Base-by-base conservation (phyloP, 306 rosid genomes). In the Betula pendula region DNA sequence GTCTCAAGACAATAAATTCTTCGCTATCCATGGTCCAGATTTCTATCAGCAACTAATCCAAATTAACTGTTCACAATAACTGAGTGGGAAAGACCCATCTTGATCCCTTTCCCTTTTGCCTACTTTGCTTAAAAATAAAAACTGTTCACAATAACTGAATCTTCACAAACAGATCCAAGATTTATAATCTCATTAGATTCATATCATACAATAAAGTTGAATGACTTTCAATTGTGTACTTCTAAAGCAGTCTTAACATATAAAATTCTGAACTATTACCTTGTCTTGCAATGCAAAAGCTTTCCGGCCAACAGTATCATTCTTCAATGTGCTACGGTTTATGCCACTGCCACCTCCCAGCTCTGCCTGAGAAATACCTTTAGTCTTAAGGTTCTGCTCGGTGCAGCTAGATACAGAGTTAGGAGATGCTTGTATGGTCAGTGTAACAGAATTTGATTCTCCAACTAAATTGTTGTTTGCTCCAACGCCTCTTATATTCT, bases 231-330 rank as follows among this genome's bases (percentile, higher is more conserved):
- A 19, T 53, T 55, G 69, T 29, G 25, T 31, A 17, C 79, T 58
- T 38, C 56, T 8, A 45, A 33, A 60, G 73, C 68, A 5, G n/a
- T 14, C 35, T 22, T 14, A 27, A 27, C 31, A 52, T 47, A 40
- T 22, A 40, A 45, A 66, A 49, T 72, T 55, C 60, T 85, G 76
- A 27, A 75, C 72, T 47, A 75, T 55, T 88, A 95, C 99, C 97
- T 95, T 95, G 76, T 95, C 99, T 84, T 95, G 99, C 83, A 92
- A 79, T 24, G 99, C 92, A 87, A 95, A 95, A 77, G 97, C 85
- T 82, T 88, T 95, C 80, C 88, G 83, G 85, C 79, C 71, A 65
- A 83, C 91, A 20, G 96, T 85, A 89, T 92, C 97, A 76, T 43
- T 84, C 83, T 77, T 91, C 83, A 84, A 62, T 24, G 84, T 75